Evolutionary conservation across 305 asterid species (phyloP), one percentile per base, ranked within the genome.

Genomic region (Plantago lanceolata): DNA sequence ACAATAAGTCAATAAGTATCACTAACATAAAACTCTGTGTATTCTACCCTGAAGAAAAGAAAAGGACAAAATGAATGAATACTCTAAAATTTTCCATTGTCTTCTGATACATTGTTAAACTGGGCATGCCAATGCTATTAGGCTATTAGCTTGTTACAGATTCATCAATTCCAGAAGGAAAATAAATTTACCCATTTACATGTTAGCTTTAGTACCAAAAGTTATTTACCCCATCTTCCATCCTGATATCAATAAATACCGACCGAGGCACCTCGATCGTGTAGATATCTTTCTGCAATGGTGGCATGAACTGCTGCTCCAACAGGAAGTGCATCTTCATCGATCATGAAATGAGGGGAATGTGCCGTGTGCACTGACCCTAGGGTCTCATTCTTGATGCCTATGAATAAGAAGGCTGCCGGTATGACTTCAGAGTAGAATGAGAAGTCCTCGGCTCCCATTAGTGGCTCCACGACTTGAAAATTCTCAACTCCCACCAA

Each of bases 231-330:
- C 63, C 67, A 58, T 65, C 53, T 43, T 28, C 61, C 59, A 19
- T 48, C 69, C 63, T 12, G 54, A 56, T 20, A 72, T 40, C 15
- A 40, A 20, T 49, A 50, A 58, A 55, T 31, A 29, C 33, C 9
- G 65, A 61, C 49, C 2, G 74, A 54, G 70, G 47, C 59, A 19
- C 19, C 58, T 4, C 68, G 73, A 2, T 78, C 84, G 43, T 73
- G 64, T 48, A 93, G 86, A 59, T 86, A 94, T 67, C 95, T 87
- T 75, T 90, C 97, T 0, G 96, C 97, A 65, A 94, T 79, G 61
- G 95, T 89, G 20, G 97, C 99, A 63, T 94, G 93, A 69, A 85
- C 69, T 20, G 99, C 96, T 14, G 99, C 96, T 3, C 99, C 99
- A 2, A 85, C 59, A 2, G 83, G 81, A 1, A 94, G 87, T 57